Percentiles rank a stretch among this genome's conserved stretches.
Evolutionary conservation across 2,329 filamentous ascomycete species (phyloP).

Genomic region (Stenocarpella maydis): DNA sequence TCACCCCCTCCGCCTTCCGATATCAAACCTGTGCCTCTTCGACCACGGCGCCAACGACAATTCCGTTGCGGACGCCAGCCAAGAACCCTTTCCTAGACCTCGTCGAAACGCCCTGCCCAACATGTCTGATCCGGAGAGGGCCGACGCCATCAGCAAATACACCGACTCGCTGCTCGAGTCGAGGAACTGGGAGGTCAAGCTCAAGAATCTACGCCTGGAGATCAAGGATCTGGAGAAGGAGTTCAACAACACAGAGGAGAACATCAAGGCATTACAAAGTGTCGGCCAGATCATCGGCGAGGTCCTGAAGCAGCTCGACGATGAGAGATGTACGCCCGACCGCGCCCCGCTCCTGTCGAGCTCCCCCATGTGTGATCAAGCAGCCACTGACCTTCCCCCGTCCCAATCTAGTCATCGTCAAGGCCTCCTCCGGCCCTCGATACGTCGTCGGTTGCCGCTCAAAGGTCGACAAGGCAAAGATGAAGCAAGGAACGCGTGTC

Average conservation of each 20-base stretch:
- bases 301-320: conserved; percentile 97
- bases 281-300: conserved; percentile 99
- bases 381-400: neutral
- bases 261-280: conserved; percentile 99
- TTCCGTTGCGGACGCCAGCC: neutral
- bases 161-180: conserved; percentile 89
- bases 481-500: conserved; percentile 98
- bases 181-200: conserved; percentile 97
- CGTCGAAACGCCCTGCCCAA: conserved; percentile 43
- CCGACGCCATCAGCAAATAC: conserved; percentile 79
- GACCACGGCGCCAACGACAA: neutral
- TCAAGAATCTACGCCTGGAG: conserved; percentile 91
- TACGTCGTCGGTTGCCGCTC: conserved; percentile 98
- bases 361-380: no score
- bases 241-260: conserved; percentile 96
- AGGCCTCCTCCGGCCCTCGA: conserved; percentile 94
- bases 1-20: neutral
- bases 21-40: neutral
- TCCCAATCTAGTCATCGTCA: conserved; percentile 82
- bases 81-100: neutral
- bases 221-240: conserved; percentile 96
- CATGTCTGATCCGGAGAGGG: conserved; percentile 66
- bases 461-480: conserved; percentile 95
- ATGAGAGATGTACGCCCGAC: conserved; percentile 85
- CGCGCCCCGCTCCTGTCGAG: no score